Evolutionary conservation across 2,329 filamentous ascomycete genomes (phyloP), one percentile per base, ranked within the genome.

Genomic region (Botryotinia calthae): DNA sequence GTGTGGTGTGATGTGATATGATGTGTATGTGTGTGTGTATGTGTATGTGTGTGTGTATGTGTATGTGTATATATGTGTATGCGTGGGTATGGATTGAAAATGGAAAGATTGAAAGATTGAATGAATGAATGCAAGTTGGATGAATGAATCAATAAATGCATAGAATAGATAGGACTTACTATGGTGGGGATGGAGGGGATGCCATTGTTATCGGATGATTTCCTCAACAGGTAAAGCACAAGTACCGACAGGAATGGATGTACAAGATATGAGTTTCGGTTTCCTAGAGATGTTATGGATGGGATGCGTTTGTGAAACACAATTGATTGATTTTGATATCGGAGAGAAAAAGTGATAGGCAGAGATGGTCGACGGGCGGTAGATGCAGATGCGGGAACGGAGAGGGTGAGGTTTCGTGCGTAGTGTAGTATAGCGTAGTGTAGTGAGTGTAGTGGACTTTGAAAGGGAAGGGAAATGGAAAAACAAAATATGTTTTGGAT

Each of bases 141-240:
- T 34, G 28, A 28, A 42, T 37, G 34, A 51, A 46, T 42, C 31
- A 54, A 63, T 25, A 12, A 34, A 51, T 54, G 31, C 16, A 34
- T 18, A 12, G 34, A 31, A 34, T 22, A 28, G 40, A 46, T 28
- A 28, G 40, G 61, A 72, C 70, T 72, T 51, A 72, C 70, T 72
- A 72, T 68, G 70, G 70, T 58, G 70, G 70, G 51, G 70, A 68
- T 72, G 62, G 70, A 58, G 70, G 62, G 62, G 62, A 67, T 67
- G 64, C 65, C 62, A 72, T 72, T 72, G 51, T 51, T 56, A 63
- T 65, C 48, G 46, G 69, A 31, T 6, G 48, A 68, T 28, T 28
- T 34, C 25, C 37, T 59, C 48, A 40, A 67, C 4, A 56, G 28
- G 64, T 42, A 42, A 66, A 66, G 16, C 3, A 54, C 28, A 54